phyloP scores from a whole-genome alignment of 306 rosid species.

The Phaseolus lunatus region DNA sequence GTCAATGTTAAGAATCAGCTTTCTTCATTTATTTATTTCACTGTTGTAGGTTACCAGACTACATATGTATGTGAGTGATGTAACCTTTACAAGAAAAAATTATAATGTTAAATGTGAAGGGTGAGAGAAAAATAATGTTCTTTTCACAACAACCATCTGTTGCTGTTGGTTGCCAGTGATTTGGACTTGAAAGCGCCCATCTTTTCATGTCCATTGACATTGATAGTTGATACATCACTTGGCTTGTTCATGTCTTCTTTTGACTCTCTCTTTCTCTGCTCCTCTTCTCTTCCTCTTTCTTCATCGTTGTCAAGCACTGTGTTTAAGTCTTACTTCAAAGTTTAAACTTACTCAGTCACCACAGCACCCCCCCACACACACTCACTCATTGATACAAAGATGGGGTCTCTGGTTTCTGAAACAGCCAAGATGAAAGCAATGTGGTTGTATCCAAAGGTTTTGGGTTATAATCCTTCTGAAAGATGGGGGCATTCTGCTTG shows the following conservation, averaged over 20 bases:
- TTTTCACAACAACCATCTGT: conserved; percentile 72
- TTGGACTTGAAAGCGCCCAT: conserved; percentile 99
- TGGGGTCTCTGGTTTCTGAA: conserved; percentile 74
- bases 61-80: conserved; percentile 23
- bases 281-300: conserved; percentile 41
- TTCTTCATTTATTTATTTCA: conserved; percentile 5
- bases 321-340: conserved; percentile 31
- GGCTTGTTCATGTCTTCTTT: conserved; percentile 69
- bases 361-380: background rate
- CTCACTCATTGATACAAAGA: conserved; percentile 20
- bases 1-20: conserved; percentile 21
- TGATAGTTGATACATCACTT: conserved; percentile 99
- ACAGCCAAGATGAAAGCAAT: conserved; percentile 79
- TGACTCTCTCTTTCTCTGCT: conserved; percentile 60
- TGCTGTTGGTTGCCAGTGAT: conserved; percentile 97
- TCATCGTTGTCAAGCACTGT: conserved; percentile 64
- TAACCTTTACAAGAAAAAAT: conserved; percentile 21
- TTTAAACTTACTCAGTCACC: conserved; percentile 13
- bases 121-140: conserved; percentile 48
- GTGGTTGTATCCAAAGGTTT: conserved; percentile 92
- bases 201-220: conserved; percentile 99
- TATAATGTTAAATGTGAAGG: background rate
- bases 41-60: conserved; percentile 3
- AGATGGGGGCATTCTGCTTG: conserved; percentile 99
- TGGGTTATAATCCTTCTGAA: conserved; percentile 84